These are phyloP conservation scores for Cryptosporidium ubiquitum DNA, from an alignment of 169 alveolate species.

Conservation along the genomic window DNA sequence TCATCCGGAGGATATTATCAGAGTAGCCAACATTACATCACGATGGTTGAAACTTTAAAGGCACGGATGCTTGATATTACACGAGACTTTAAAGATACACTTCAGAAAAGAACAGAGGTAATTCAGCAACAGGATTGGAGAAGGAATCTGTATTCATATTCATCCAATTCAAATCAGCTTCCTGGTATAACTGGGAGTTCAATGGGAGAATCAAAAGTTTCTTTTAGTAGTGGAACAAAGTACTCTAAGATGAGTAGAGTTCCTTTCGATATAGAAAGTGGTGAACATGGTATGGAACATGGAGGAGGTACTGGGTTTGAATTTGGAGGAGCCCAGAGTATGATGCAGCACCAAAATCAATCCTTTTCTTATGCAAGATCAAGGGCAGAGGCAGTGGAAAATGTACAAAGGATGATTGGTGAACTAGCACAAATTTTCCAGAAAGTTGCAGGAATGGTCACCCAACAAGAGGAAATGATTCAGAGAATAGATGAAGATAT, in stretches of 20 bases:
- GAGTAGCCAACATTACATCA: constrained; percentile 65
- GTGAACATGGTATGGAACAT: background rate
- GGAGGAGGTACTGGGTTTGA: background rate
- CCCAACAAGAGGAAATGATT: constrained; percentile 80
- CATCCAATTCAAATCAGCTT: constrained; percentile 16
- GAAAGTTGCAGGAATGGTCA: constrained; percentile 78
- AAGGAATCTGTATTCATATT: constrained; percentile 60
- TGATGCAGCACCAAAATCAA: constrained; percentile 51
- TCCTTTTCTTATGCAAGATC: constrained; percentile 66
- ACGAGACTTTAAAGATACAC: constrained; percentile 76
- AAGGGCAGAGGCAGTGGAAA: constrained; percentile 79
- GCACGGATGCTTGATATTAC: constrained; percentile 77
- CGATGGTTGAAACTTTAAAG: constrained; percentile 73
- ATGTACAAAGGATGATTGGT: constrained; percentile 78
- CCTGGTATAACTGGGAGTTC: background rate
- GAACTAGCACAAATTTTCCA: constrained; percentile 79
- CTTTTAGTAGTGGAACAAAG: constrained; percentile 18
- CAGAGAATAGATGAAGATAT: constrained; percentile 73
- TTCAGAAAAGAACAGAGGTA: constrained; percentile 75
- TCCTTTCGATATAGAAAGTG: constrained; percentile 73
- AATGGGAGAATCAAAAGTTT: background rate
- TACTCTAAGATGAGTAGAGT: constrained; percentile 41
- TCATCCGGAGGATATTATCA: constrained; percentile 64
- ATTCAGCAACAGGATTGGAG: constrained; percentile 75
- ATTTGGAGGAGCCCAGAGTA: constrained; percentile 28